phyloP scores from a whole-genome alignment of 2,329 filamentous ascomycete genomes.

The Ceratocystis variospora region DNA sequence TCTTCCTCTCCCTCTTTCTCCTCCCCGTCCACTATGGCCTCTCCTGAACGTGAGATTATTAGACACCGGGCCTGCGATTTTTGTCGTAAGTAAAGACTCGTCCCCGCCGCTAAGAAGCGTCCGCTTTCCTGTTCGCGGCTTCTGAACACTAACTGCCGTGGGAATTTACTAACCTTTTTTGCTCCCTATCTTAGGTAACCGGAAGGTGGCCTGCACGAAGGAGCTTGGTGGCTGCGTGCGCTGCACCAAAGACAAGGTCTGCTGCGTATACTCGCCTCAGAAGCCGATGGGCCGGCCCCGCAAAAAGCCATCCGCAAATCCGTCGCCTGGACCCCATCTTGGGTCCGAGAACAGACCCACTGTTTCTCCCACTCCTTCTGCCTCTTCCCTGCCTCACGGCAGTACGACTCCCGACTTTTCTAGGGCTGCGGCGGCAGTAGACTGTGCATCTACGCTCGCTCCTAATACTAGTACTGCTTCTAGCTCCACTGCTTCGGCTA shows the following conservation, averaged over 20 bases:
- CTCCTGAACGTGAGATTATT: slow-evolving; percentile 22
- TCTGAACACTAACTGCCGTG: too few relatives aligned
- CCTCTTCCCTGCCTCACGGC: too few relatives aligned
- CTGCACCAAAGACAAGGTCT: slow-evolving; percentile 42
- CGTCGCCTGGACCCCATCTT: background rate
- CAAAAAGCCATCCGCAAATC: slow-evolving; percentile 27
- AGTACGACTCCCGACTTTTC: too few relatives aligned
- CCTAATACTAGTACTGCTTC: background rate
- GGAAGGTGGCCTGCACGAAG: slow-evolving; percentile 53
- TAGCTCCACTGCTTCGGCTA: background rate
- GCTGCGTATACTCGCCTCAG: slow-evolving; percentile 49
- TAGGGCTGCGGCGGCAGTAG: background rate
- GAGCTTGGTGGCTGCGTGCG: slow-evolving; percentile 45
- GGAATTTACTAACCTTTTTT: background rate
- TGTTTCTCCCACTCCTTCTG: background rate
- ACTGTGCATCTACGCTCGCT: background rate
- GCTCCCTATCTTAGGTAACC: slow-evolving; percentile 32
- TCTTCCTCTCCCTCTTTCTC: background rate
- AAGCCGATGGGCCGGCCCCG: slow-evolving; percentile 53
- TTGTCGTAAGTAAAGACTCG: slow-evolving; percentile 41
- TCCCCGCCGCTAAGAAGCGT: slow-evolving; percentile 15
- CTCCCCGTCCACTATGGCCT: slow-evolving; percentile 6
- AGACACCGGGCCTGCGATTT: slow-evolving; percentile 54
- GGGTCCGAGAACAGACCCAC: background rate
- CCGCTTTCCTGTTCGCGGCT: too few relatives aligned